Evolutionary conservation across 345 rosid species (phyloP).

Genomic region (Eucalyptus sideroxylon): DNA sequence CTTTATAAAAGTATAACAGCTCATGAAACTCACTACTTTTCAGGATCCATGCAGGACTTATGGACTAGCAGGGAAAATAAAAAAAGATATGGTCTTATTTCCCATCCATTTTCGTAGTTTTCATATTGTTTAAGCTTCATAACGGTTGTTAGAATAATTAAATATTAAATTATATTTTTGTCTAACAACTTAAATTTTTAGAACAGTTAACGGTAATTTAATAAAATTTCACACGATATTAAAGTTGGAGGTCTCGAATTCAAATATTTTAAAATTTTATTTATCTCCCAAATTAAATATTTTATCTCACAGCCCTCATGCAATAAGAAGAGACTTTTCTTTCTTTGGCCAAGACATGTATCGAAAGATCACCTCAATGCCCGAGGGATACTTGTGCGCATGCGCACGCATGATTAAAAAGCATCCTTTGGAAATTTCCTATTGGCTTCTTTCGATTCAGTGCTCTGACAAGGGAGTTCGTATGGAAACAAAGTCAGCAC

Average conservation of each 20-base stretch:
- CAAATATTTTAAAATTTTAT: too few species aligned
- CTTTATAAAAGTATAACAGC: background rate
- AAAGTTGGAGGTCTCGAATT: rapidly evolving
- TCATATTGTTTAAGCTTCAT: background rate
- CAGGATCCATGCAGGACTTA: background rate
- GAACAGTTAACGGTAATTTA: rapidly evolving
- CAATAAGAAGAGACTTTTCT: background rate
- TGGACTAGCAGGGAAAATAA: background rate
- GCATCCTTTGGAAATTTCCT: background rate
- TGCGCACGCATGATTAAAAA: background rate
- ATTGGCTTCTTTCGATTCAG: background rate
- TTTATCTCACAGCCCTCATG: too few species aligned
- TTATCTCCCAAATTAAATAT: too few species aligned
- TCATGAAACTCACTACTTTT: background rate
- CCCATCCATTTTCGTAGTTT: background rate
- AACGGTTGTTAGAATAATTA: background rate
- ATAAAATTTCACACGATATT: too few species aligned
- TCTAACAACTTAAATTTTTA: too few species aligned
- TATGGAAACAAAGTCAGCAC: background rate
- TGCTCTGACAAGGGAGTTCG: background rate
- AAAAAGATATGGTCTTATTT: background rate
- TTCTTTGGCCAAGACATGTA: background rate
- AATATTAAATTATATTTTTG: too few species aligned
- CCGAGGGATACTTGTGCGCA: background rate
- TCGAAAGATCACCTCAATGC: background rate